Base-by-base conservation (phyloP, 768 basidiomycete species). In the Clathrus columnatus region DNA sequence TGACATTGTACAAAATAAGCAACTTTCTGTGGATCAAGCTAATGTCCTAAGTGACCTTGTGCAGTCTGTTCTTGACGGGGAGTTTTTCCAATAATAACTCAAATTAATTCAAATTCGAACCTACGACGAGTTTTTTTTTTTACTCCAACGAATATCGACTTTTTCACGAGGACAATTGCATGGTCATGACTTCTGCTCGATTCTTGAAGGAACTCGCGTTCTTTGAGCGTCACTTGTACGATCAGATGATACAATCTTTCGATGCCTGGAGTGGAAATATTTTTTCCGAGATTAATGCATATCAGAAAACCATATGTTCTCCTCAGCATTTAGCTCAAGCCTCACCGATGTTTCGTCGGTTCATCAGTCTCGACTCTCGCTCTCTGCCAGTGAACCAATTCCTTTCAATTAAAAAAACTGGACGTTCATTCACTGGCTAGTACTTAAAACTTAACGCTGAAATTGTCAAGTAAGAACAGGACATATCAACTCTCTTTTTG, bases 31-130 rank as follows among this genome's bases (percentile, higher is more conserved):
- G 17, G 45, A 48, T 10, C 46, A 47, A 7, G 54, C 54, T 14
- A 29, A 46, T 7, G 23, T 24, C 16, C 54, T 55, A 21, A 46
- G 43, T 23, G 26, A 46, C 21, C 54, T 55, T 7, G 46, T 55
- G 23, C 54, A 55, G 44, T 46, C 45, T 30, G 29, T 55, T 21
- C 44, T 47, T 20, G 43, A 55, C 27, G 20, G 54, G 4, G 46
- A 55, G 5, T 17, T 36, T 28, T 53, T 23, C 20, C 27, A 28
- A 8, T 36, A 36, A 36, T n/a, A 32, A 11, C 4, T n/a, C 36
- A 4, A 4, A 14, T 3, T 11, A 8, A 36, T 36, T n/a, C 7
- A n/a, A 36, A 36, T 36, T 8, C n/a, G 7, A n/a, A 36, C n/a
- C n/a, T n/a, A n/a, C n/a, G n/a, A n/a, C n/a, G n/a, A n/a, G n/a